Evolutionary conservation across 768 basidiomycete species (phyloP), one percentile per base, ranked within the genome.

Genomic region (Harrya chromipes): DNA sequence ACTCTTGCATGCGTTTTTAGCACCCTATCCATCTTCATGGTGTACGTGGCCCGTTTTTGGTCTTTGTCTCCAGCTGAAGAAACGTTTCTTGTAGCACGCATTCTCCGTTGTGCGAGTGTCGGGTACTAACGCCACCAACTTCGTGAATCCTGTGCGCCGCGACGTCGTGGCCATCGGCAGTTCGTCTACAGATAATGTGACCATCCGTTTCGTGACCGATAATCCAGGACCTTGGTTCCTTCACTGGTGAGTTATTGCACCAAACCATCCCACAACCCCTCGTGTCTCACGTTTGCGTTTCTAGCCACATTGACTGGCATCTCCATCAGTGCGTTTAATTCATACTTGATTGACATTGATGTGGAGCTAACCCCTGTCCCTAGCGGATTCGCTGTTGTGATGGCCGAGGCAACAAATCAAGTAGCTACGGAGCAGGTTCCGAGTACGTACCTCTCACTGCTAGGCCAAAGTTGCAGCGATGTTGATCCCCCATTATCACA

Each of bases 151-250:
- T 4, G 60, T 70, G n/a, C 56, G 59, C 20, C 64, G 73, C 10
- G 73, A 74, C 21, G 64, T 66, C 9, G 64, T 70, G 16, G 60
- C 56, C 31, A 46, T 62, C 0, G 68, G 66, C 13, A 40, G 8
- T 4, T 36, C 20, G 0, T 37, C 75, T 60, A 55, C 42, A 4
- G 65, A 78, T 67, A 65, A 76, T 57, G 79, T 80, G 19, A 76
- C 76, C 5, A 71, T 87, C 43, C 76, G 83, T 43, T 86, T 83
- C 65, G 59, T 66, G 20, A 84, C 83, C 0, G 78, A 87, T 53
- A 87, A 87, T 62, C 72, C 85, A 1, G 85, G 85, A 11, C 78
- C 79, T 13, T 84, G 82, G 78, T 70, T 78, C n/a, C n/a, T n/a
- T n/a, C n/a, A n/a, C n/a, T n/a, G n/a, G n/a, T n/a, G n/a, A n/a